A percentile compares a stretch with the other conserved stretches of the same genome.
phyloP scores from a whole-genome alignment of 1,139 yeast species.

The Kazachstania sp. region DNA sequence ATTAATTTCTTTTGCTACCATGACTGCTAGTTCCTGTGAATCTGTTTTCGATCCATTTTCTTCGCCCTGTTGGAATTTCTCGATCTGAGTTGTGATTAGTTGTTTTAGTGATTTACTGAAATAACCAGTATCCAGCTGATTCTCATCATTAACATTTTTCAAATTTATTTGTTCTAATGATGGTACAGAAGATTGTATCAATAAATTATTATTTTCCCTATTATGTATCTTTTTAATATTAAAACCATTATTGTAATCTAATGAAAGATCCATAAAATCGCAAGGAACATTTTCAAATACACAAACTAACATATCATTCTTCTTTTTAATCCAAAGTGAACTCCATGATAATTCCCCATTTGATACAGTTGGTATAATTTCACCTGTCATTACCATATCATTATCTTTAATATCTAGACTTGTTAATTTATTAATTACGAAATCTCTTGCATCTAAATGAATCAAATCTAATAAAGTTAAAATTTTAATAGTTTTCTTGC shows the following conservation, averaged over 20 bases:
- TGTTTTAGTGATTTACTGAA: conserved; percentile 8
- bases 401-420: conserved; percentile 33
- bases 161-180: not conserved
- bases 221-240: conserved; percentile 14
- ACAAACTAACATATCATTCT: conserved; percentile 63
- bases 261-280: conserved; percentile 59
- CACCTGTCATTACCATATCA: conserved; percentile 48
- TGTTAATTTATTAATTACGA: conserved; percentile 50
- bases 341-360: conserved; percentile 50
- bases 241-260: conserved; percentile 27
- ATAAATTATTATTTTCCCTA: conserved; percentile 12
- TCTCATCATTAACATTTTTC: not conserved
- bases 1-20: conserved; percentile 42
- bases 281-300: conserved; percentile 85
- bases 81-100: conserved; percentile 6
- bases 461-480: conserved; percentile 67
- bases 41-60: not conserved
- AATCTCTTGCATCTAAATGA: conserved; percentile 62
- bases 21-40: conserved; percentile 13
- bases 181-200: not conserved
- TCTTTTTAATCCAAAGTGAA: conserved; percentile 78
- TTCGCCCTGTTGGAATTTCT: not conserved
- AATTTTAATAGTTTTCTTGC: conserved; percentile 53
- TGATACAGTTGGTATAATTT: conserved; percentile 40
- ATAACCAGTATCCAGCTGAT: not conserved